These are phyloP conservation scores for Cytospora mali DNA, from an alignment of 2,329 filamentous ascomycete genomes.

Conservation along the genomic window DNA sequence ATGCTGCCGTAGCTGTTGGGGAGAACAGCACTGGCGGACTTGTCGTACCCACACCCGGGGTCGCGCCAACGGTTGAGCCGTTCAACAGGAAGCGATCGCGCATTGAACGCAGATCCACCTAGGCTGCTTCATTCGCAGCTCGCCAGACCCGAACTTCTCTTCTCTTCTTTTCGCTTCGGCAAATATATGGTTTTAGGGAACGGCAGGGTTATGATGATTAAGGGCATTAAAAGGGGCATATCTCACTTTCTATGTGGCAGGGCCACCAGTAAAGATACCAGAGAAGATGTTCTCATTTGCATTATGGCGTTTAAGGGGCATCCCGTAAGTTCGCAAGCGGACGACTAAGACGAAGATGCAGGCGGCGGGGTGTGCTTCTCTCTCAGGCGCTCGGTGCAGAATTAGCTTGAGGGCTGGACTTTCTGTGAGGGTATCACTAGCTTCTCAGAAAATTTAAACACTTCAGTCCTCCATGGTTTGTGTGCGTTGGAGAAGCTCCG, in stretches of 20 bases:
- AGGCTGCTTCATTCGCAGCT: too few species aligned
- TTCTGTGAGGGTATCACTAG: background rate
- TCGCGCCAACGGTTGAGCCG: constrained; percentile 25
- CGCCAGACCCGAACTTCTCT: background rate
- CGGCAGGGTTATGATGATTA: background rate
- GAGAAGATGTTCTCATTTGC: background rate
- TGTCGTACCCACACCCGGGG: constrained; percentile 11
- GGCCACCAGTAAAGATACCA: constrained; percentile 1
- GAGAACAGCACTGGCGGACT: constrained; percentile 19
- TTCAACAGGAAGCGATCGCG: constrained; percentile 23
- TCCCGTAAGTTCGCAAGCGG: background rate
- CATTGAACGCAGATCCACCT: constrained; percentile 21
- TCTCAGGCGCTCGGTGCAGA: background rate
- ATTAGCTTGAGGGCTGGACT: background rate
- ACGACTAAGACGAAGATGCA: background rate
- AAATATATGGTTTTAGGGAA: background rate
- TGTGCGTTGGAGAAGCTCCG: background rate
- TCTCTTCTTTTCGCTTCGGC: background rate
- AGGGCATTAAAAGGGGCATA: background rate
- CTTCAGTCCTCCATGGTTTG: background rate
- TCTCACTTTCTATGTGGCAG: background rate
- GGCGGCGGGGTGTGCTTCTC: background rate
- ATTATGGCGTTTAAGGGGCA: background rate
- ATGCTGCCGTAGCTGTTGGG: background rate
- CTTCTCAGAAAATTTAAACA: background rate